Evolutionary conservation across 23 red algal species (phyloP).

Genomic region (Gracilaria vermiculophylla): DNA sequence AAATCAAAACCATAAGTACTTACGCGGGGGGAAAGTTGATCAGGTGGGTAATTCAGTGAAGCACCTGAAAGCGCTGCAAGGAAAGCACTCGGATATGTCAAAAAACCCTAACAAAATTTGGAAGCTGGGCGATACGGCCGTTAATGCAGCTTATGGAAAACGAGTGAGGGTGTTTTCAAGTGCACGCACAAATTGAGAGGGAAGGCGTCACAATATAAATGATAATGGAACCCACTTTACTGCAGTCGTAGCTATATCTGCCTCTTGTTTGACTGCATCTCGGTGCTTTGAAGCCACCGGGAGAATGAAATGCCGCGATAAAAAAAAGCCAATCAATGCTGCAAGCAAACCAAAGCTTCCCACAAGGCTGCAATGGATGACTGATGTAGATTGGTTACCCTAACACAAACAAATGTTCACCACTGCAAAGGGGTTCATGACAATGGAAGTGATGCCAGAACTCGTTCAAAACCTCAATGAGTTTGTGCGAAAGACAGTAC

Average conservation of each 20-base stretch:
- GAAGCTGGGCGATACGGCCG: constrained; percentile 25
- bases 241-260: not conserved
- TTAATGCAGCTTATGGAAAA: constrained; percentile 4
- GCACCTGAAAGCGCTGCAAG: not conserved
- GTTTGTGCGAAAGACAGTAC: not conserved
- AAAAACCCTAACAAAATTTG: not conserved
- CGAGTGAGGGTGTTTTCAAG: not conserved
- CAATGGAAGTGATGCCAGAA: not conserved
- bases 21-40: not conserved
- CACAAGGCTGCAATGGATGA: not conserved
- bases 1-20: not conserved
- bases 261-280: not conserved
- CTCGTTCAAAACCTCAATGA: not conserved
- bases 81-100: not conserved
- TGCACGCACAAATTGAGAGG: not conserved
- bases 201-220: not conserved
- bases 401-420: not conserved
- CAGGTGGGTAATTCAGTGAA: not conserved
- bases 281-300: not conserved
- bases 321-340: not conserved
- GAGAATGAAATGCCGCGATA: not conserved
- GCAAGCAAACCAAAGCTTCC: not conserved
- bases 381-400: not conserved
- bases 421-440: not conserved
- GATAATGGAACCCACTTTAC: not conserved